Conservation (phyloP, 2,329 filamentous ascomycete species). For the Cladosporium sp. region DNA sequence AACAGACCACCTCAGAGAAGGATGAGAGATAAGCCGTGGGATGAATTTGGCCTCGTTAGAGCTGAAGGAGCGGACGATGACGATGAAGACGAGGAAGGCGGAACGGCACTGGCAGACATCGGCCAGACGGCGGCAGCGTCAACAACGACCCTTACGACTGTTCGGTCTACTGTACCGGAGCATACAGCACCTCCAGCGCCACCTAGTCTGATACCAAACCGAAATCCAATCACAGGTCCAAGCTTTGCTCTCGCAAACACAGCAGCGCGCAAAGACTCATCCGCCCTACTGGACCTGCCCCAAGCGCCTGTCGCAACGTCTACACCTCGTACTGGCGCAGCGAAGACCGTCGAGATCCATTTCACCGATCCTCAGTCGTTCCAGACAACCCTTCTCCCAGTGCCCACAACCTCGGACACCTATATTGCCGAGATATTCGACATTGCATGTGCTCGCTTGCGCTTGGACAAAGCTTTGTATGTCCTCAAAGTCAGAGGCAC, state of each 20-base stretch:
- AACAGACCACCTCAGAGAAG: conserved; percentile 60
- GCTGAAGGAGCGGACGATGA: conserved; percentile 64
- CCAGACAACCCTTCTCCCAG: conserved; percentile 61
- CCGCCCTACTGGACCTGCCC: conserved; percentile 38
- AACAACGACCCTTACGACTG: conserved; percentile 23
- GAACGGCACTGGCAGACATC: background rate
- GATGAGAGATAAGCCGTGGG: conserved; percentile 69
- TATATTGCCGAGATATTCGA: conserved; percentile 79
- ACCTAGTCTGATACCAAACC: conserved; percentile 34
- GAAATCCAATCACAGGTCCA: conserved; percentile 47
- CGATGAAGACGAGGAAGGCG: conserved; percentile 2
- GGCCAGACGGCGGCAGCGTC: conserved; percentile 26
- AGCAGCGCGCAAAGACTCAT: conserved; percentile 38
- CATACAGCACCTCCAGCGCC: conserved; percentile 26
- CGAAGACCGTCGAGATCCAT: conserved; percentile 66
- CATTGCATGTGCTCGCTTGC: conserved; percentile 67
- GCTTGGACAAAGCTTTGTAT: conserved; percentile 71
- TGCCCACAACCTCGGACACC: conserved; percentile 74
- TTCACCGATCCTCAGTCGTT: conserved; percentile 62
- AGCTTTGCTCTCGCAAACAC: conserved; percentile 40
- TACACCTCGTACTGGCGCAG: conserved; percentile 56
- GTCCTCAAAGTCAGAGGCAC: conserved; percentile 71
- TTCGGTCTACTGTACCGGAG: conserved; percentile 32
- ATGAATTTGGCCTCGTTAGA: conserved; percentile 74
- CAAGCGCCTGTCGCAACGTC: conserved; percentile 37